phyloP scores from a whole-genome alignment of 345 rosid species.

The Leavenworthia alabamica region DNA sequence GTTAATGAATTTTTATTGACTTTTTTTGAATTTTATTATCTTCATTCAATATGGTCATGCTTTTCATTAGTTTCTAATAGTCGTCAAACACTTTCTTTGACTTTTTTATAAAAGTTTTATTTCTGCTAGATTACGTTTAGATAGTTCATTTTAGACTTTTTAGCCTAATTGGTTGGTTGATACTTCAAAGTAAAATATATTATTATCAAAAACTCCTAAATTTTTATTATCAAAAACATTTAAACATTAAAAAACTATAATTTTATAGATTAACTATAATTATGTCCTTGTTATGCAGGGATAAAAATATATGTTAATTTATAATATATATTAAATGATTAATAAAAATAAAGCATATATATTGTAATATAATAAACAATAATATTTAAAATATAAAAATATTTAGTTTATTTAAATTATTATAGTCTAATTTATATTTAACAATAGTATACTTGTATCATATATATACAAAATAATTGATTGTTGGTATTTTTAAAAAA shows the following conservation, averaged over 20 bases:
- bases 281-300: too few species aligned
- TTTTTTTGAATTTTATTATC: not conserved
- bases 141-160: not conserved
- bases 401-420: too few species aligned
- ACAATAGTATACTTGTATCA: too few species aligned
- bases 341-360: too few species aligned
- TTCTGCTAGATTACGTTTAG: not conserved
- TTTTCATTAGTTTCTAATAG: not conserved
- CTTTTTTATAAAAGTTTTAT: not conserved
- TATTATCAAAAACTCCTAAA: too few species aligned
- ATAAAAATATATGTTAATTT: too few species aligned
- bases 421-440: too few species aligned
- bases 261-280: not conserved
- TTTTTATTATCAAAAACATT: not conserved
- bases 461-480: too few species aligned
- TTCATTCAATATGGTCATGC: slow-evolving; percentile 10
- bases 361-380: too few species aligned
- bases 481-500: too few species aligned
- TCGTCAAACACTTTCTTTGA: not conserved
- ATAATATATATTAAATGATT: too few species aligned
- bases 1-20: slow-evolving; percentile 1
- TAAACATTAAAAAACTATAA: not conserved
- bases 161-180: not conserved
- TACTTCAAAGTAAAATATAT: not conserved
- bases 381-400: too few species aligned